Evolutionary conservation across 306 rosid genomes (phyloP), one percentile per base, ranked within the genome.

Genomic region (Casuarina cunninghamiana): DNA sequence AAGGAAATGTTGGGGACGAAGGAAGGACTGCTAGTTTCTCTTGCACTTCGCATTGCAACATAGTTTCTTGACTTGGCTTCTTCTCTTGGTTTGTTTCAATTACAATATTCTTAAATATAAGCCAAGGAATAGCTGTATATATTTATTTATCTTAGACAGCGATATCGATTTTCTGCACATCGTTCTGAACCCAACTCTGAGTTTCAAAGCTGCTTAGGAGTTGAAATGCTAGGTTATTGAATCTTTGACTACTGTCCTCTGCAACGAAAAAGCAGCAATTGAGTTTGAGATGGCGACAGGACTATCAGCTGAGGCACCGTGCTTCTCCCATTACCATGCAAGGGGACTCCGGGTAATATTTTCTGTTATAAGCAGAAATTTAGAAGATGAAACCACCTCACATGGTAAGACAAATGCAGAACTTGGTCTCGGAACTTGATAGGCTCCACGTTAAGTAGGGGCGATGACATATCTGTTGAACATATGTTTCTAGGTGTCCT

Each of bases 311-410:
- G 51, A 38, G 39, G 53, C 75, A 15, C 71, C 82, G 7, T 45
- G 50, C 45, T 49, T 84, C 16, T 67, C 53, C 55, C 32, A 45
- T 9, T 6, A 38, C 78, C 35, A 51, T n/a, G 69, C 46, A 42
- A 67, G 19, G 45, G 32, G 71, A 44, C 70, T 80, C 74, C 80
- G 57, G 84, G 87, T 80, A 51, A 42, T 39, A 38, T 58, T 58
- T 57, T 57, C 63, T 57, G 38, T 57, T 57, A 32, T 12, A 21
- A 10, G 3, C 10, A 57, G 35, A 57, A 3, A 0, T 9, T 57
- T 57, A 19, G 9, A 57, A 21, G 63, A 19, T 21, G 37, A 21
- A 21, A 16, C 38, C 63, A 26, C 32, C 32, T 26, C 32, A 26
- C 1, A 26, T 26, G 32, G 1, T 26, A 26, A 26, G 35, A 39